A percentile compares a stretch with the other conserved stretches of the same genome.
These are phyloP conservation scores for Fabrea salina DNA, from an alignment of 169 alveolate species.

Conservation along the genomic window DNA sequence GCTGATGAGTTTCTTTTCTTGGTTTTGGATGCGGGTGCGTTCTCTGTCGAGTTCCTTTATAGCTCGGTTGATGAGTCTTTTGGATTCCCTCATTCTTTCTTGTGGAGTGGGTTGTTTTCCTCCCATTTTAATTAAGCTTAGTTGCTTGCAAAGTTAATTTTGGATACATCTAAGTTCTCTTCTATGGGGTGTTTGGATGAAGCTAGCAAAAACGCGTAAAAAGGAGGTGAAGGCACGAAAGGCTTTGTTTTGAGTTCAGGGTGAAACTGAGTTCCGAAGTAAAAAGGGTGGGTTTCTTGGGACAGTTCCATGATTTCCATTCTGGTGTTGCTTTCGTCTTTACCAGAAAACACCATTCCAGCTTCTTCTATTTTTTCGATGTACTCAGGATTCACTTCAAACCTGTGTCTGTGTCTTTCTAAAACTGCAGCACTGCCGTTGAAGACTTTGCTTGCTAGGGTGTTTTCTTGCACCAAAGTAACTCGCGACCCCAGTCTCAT, in stretches of 20 bases:
- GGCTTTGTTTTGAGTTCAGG: constrained; percentile 94
- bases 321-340: constrained; percentile 84
- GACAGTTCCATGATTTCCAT: constrained; percentile 82
- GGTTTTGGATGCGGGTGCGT: constrained; percentile 47
- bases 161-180: too few species aligned
- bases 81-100: constrained; percentile 63
- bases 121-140: too few species aligned
- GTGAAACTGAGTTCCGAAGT: constrained; percentile 93
- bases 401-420: constrained; percentile 96
- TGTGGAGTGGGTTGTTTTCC: constrained; percentile 17
- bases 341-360: constrained; percentile 91
- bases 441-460: constrained; percentile 88
- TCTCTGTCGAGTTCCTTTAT: constrained; percentile 70
- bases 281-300: constrained; percentile 87
- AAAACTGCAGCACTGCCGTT: constrained; percentile 73
- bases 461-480: constrained; percentile 77
- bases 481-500: constrained; percentile 93
- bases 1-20: constrained; percentile 59
- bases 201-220: constrained; percentile 82
- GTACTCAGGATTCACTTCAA: constrained; percentile 88
- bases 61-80: constrained; percentile 64
- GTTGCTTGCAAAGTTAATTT: too few species aligned
- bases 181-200: too few species aligned
- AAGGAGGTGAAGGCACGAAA: constrained; percentile 85
- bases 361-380: constrained; percentile 75